Evolutionary conservation across 257 asterid genomes (phyloP).

Genomic region (Solanum habrochaites): DNA sequence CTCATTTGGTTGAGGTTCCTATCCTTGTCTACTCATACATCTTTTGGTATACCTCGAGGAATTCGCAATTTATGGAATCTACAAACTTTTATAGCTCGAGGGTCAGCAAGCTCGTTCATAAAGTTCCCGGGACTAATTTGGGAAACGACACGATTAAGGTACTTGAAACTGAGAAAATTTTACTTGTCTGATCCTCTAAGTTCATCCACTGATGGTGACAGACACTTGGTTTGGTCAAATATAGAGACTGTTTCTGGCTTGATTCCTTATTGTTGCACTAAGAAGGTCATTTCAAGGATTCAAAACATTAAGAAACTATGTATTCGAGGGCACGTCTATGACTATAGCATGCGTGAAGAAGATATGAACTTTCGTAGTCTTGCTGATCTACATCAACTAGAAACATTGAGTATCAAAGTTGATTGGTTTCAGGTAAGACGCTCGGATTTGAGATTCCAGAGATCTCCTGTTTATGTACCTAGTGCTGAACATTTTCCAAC

Average conservation of each 20-base stretch:
- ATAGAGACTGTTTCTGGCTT: background rate
- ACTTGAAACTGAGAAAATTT: background rate
- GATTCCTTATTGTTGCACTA: background rate
- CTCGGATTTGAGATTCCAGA: background rate
- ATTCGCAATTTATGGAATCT: background rate
- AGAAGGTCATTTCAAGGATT: background rate
- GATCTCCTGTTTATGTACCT: background rate
- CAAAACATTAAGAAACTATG: background rate
- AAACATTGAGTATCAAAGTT: background rate
- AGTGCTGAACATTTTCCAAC: conserved; percentile 7
- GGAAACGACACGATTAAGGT: background rate
- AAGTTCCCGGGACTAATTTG: background rate
- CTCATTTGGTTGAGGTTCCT: background rate
- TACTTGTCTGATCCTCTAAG: background rate
- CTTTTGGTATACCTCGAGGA: background rate
- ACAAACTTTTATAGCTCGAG: background rate
- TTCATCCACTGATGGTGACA: background rate
- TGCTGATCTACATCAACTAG: background rate
- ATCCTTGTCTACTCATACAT: background rate
- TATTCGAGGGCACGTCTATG: background rate
- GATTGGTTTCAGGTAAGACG: background rate
- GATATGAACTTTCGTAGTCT: background rate
- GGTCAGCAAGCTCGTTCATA: background rate
- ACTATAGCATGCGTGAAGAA: background rate
- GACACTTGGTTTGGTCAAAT: background rate